Evolutionary conservation across 768 basidiomycete genomes (phyloP).

Genomic region (Russula foetens): DNA sequence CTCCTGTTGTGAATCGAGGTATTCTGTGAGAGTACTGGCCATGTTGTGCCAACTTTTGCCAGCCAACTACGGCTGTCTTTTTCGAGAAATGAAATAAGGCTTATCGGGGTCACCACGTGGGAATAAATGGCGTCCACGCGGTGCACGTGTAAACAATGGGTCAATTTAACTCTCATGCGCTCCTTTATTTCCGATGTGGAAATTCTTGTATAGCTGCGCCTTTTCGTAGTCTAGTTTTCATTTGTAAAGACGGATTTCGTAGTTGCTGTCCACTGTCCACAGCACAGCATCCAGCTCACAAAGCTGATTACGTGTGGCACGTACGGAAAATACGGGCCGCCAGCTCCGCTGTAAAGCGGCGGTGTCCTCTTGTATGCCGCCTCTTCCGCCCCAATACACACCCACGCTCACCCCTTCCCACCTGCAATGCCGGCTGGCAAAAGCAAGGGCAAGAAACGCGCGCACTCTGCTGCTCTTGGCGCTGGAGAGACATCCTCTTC

Average conservation of each 20-base stretch:
- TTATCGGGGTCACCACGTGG: not conserved
- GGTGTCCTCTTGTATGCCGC: conserved; percentile 3
- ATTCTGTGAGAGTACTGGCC: conserved; percentile 23
- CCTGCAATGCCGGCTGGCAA: conserved; percentile 7
- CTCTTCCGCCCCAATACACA: not conserved
- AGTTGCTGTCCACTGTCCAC: not conserved
- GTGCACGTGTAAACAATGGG: too few species aligned
- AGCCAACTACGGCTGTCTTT: not conserved
- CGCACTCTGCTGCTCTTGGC: not conserved
- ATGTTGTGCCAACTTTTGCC: not conserved
- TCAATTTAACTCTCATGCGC: too few species aligned
- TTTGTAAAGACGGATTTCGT: too few species aligned
- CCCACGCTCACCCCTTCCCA: not conserved
- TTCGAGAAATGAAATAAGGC: too few species aligned
- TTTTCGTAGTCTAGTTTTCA: too few species aligned
- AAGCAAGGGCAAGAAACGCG: conserved; percentile 14
- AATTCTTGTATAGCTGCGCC: too few species aligned
- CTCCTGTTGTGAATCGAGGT: conserved; percentile 27
- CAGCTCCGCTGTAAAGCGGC: not conserved
- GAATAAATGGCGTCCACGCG: not conserved
- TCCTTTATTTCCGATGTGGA: not conserved
- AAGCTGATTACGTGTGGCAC: not conserved
- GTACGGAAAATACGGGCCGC: not conserved
- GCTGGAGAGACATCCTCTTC: conserved; percentile 9
- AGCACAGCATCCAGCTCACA: too few species aligned